These are phyloP conservation scores for Blastomyces gilchristii DNA, from an alignment of 2,329 filamentous ascomycete species.

Conservation along the genomic window DNA sequence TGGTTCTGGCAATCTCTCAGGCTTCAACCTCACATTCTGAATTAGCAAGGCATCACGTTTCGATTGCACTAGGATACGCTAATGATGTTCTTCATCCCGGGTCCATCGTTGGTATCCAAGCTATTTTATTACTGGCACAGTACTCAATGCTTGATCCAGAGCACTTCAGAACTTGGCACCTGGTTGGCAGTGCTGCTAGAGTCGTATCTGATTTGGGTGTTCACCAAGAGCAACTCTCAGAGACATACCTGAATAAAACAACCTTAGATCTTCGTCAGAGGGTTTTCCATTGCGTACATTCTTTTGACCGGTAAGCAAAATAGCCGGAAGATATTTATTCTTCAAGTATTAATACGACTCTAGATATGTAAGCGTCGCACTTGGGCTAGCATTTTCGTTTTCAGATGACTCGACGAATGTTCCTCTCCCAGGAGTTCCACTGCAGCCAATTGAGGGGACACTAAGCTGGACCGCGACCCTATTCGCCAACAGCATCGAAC, in stretches of 20 bases:
- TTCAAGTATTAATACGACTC: constrained; percentile 15
- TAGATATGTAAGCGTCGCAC: constrained; percentile 78
- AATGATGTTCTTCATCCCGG: constrained; percentile 79
- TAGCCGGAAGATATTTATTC: neutral
- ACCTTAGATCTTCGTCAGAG: constrained; percentile 67
- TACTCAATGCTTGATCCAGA: constrained; percentile 84
- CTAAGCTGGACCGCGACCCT: constrained; percentile 27
- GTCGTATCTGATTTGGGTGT: constrained; percentile 82
- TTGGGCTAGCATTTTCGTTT: constrained; percentile 83
- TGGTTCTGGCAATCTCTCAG: constrained; percentile 78
- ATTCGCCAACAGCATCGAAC: constrained; percentile 51
- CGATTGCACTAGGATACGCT: constrained; percentile 61
- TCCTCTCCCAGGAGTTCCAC: constrained; percentile 51
- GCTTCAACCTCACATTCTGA: constrained; percentile 60
- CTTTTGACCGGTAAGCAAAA: constrained; percentile 62
- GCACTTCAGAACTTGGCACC: constrained; percentile 88
- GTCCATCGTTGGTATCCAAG: constrained; percentile 75
- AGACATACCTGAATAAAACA: constrained; percentile 55
- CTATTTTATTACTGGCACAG: constrained; percentile 72
- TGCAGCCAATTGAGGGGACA: constrained; percentile 30
- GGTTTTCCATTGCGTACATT: constrained; percentile 85
- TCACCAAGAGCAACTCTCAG: constrained; percentile 77
- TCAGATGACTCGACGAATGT: constrained; percentile 82
- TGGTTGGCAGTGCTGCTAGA: constrained; percentile 81
- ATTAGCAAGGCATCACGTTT: constrained; percentile 50